These are phyloP conservation scores for Telopea speciosissima DNA, from an alignment of 177 flowering plant genomes.

Conservation along the genomic window DNA sequence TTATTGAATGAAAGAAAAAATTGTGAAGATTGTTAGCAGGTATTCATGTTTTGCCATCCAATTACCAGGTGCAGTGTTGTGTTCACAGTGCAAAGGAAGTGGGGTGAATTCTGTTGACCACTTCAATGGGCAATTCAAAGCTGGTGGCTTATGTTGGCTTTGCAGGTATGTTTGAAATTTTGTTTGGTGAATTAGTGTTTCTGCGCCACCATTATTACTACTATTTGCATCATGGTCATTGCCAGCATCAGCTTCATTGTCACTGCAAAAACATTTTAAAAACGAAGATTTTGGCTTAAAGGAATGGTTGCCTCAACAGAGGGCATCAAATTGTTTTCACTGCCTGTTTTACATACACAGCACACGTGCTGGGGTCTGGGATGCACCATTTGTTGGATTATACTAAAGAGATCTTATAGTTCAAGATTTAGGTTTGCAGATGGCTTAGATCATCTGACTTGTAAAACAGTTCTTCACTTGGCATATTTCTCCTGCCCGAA, in stretches of 20 bases:
- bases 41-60: constrained; percentile 3
- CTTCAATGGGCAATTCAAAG: constrained; percentile 86
- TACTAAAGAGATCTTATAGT: not conserved
- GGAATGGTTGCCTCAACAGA: not conserved
- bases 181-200: not conserved
- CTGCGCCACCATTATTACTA: not conserved
- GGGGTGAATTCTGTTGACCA: constrained; percentile 86
- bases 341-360: not conserved
- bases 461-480: not conserved
- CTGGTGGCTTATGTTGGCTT: constrained; percentile 89
- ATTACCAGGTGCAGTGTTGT: constrained; percentile 50
- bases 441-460: not conserved
- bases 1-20: not conserved
- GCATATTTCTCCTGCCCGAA: no score
- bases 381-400: not conserved
- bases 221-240: not conserved
- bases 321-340: not conserved
- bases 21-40: not conserved
- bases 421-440: not conserved
- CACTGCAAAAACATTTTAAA: not conserved
- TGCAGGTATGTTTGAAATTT: constrained; percentile 57
- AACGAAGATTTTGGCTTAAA: not conserved
- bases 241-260: no score
- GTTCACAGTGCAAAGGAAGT: constrained; percentile 75
- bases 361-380: not conserved